Base-by-base conservation (phyloP, 2,329 filamentous ascomycete genomes). In the Claviceps paspali region DNA sequence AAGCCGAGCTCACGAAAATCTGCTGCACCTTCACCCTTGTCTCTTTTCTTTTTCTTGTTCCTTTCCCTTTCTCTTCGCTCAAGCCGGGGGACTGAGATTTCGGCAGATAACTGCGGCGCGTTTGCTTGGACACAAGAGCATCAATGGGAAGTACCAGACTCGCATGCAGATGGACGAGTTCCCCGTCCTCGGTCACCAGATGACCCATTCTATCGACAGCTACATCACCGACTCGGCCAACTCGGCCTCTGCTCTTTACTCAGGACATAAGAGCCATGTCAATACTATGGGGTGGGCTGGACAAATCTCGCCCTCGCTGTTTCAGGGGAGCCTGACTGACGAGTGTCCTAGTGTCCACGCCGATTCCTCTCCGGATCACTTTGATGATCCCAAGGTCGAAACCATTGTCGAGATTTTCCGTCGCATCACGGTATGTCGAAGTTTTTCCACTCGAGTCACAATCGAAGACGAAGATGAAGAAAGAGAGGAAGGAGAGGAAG, bases 191-290 rank as follows among this genome's bases (percentile, higher is more conserved):
- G 84, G 84, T 15, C 84, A 92, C 56, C 83, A 88, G 60, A 88
- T 91, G 78, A 87, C 83, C 9, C 82, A 88, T 59, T 87, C 82
- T 1, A 74, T 91, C 52, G 82, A 88, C 61, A 76, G 68, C 35
- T 88, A 82, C 66, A 88, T 91, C 53, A 91, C 83, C 27, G 83
- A 91, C 56, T 84, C 79, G 42, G 84, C 84, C 59, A 91, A 91
- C 61, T 85, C 79, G 5, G 83, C 83, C 4, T 83, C 79, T 30
- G 81, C 83, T 12, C 65, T 91, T 14, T 91, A 88, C 62, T 76
- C 73, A 18, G 84, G 84, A 24, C 83, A 91, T 64, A 91, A 91
- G 68, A 80, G 74, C 50, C 81, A 76, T 0, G 82, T 88, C 46
- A 87, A 91, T 51, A 80, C 81, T 21, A 72, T 91, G 59, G 81